Evolutionary conservation across 2,329 filamentous ascomycete species (phyloP).

Genomic region (Hirsutella rhossiliensis): DNA sequence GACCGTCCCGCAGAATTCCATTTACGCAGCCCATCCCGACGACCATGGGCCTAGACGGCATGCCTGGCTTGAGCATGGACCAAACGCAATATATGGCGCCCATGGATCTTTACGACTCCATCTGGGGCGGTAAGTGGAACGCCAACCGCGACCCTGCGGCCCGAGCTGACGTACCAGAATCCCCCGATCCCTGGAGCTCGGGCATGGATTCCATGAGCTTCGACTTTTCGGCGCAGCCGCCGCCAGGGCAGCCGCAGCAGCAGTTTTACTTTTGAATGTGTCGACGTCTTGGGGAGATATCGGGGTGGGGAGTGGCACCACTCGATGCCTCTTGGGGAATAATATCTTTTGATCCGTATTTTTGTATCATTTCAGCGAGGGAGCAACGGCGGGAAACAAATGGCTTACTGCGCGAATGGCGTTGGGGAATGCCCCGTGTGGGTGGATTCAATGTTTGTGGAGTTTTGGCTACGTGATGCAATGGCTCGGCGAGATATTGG

Average conservation of each 20-base stretch:
- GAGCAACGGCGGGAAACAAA: too few species aligned
- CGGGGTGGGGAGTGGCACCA: too few species aligned
- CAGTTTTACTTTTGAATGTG: conserved; percentile 42
- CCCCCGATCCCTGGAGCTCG: conserved; percentile 46
- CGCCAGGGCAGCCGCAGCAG: conserved; percentile 44
- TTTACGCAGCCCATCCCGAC: conserved; percentile 23
- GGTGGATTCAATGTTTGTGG: too few species aligned
- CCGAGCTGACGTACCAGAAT: conserved; percentile 29
- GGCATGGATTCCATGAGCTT: conserved; percentile 44
- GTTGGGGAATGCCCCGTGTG: too few species aligned
- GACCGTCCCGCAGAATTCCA: conserved; percentile 15
- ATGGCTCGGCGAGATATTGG: too few species aligned
- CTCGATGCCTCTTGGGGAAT: too few species aligned
- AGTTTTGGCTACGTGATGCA: too few species aligned
- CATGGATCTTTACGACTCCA: conserved; percentile 57
- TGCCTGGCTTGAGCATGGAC: conserved; percentile 40
- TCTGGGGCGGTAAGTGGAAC: conserved; percentile 48
- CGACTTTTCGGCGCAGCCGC: conserved; percentile 47
- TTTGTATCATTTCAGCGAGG: too few species aligned
- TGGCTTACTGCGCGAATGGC: too few species aligned
- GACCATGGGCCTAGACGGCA: conserved; percentile 27
- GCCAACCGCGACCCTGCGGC: background rate
- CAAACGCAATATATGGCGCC: conserved; percentile 50
- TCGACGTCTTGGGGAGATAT: background rate
- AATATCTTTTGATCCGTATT: too few species aligned